Conservation (phyloP, 768 basidiomycete species). For the Auriscalpium microsporum region DNA sequence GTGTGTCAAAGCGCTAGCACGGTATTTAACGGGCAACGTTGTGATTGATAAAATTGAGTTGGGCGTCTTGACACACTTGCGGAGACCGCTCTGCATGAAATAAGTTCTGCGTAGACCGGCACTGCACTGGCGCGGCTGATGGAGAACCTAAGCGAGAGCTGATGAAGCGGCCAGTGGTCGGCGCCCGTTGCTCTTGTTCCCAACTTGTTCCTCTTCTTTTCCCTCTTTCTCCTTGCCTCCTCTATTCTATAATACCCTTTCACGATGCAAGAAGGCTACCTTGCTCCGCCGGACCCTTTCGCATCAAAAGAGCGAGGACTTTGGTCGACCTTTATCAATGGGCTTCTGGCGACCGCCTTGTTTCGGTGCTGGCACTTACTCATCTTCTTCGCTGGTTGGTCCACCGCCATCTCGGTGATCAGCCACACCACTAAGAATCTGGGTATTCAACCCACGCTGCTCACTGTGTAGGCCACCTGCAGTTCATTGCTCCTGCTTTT, state of each 20-base stretch:
- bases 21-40: too few relatives aligned
- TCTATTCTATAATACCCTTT: background rate
- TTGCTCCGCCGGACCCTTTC: slow-evolving; percentile 17
- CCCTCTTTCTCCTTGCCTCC: background rate
- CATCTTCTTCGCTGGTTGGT: slow-evolving; percentile 56
- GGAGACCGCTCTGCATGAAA: too few relatives aligned
- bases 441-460: slow-evolving; percentile 42
- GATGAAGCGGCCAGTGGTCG: too few relatives aligned
- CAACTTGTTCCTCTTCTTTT: background rate
- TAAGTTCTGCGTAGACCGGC: too few relatives aligned
- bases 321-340: slow-evolving; percentile 16
- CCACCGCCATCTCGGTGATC: slow-evolving; percentile 46
- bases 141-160: too few relatives aligned
- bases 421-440: slow-evolving; percentile 38
- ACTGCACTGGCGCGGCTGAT: too few relatives aligned
- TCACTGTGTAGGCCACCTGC: slow-evolving; percentile 49
- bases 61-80: too few relatives aligned
- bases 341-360: slow-evolving; percentile 31
- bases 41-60: too few relatives aligned
- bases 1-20: too few relatives aligned
- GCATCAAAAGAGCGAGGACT: background rate
- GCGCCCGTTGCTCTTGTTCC: background rate
- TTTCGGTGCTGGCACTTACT: slow-evolving; percentile 63
- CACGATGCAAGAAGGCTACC: background rate
- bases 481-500: background rate